phyloP scores from a whole-genome alignment of 1,139 yeast genomes.

The Diutina sp. region DNA sequence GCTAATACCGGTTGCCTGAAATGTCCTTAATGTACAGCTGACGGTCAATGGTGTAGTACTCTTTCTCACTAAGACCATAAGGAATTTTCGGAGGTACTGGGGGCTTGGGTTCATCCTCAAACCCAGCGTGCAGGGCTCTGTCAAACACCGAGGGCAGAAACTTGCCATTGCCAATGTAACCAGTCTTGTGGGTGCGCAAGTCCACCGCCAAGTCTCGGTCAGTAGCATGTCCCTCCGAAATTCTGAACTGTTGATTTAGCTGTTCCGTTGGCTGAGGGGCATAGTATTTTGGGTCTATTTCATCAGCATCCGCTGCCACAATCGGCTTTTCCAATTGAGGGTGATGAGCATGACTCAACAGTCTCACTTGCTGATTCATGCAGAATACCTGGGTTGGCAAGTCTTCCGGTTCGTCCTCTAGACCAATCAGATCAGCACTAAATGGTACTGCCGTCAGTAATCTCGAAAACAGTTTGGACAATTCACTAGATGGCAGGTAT shows the following conservation, averaged over 20 bases:
- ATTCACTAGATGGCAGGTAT: not conserved
- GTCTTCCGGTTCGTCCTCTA: conserved; percentile 18
- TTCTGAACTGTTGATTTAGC: conserved; percentile 12
- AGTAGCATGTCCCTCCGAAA: conserved; percentile 12
- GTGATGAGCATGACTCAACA: conserved; percentile 11
- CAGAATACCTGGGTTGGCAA: conserved; percentile 25
- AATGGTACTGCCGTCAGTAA: conserved; percentile 16
- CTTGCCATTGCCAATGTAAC: conserved; percentile 16
- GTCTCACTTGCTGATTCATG: conserved; percentile 21
- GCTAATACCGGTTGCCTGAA: conserved; percentile 22
- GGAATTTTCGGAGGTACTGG: conserved; percentile 45
- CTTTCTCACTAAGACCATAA: conserved; percentile 32
- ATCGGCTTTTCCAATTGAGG: conserved; percentile 7
- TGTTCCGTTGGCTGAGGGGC: conserved; percentile 38
- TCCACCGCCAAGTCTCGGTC: conserved; percentile 12
- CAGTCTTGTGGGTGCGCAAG: conserved; percentile 10
- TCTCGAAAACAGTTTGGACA: not conserved
- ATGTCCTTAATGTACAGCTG: conserved; percentile 30
- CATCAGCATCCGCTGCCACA: conserved; percentile 16
- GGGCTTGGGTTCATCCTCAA: conserved; percentile 15
- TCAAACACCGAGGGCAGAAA: conserved; percentile 29
- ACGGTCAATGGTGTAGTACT: conserved; percentile 31
- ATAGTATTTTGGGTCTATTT: conserved; percentile 30
- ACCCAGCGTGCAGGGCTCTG: conserved; percentile 3
- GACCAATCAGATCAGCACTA: conserved; percentile 32